These are phyloP conservation scores for Sphaerobolus stellatus DNA, from an alignment of 1,284 basidiomycete species.

Conservation along the genomic window DNA sequence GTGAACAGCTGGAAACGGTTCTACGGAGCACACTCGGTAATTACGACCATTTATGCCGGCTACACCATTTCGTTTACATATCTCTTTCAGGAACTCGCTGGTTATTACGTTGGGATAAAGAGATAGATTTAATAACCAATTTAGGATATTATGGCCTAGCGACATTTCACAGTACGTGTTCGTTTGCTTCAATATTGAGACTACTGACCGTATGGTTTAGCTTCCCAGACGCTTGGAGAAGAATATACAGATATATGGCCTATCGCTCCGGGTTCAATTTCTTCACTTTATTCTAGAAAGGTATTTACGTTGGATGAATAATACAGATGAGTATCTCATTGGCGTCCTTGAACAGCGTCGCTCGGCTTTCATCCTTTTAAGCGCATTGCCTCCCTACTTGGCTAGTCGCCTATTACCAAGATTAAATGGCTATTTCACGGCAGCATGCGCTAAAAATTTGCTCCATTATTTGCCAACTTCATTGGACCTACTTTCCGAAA, in stretches of 20 bases:
- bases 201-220: conserved; percentile 36
- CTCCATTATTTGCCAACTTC: conserved; percentile 46
- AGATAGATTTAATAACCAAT: conserved; percentile 72
- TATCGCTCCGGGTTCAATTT: conserved; percentile 31
- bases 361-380: conserved; percentile 61
- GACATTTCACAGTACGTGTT: conserved; percentile 69
- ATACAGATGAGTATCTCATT: too few species aligned
- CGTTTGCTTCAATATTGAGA: background rate
- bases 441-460: conserved; percentile 35
- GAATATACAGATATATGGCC: conserved; percentile 90
- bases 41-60: background rate
- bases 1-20: conserved; percentile 74
- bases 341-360: conserved; percentile 33
- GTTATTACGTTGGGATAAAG: conserved; percentile 79
- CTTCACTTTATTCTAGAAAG: conserved; percentile 41
- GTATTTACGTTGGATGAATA: background rate
- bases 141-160: conserved; percentile 76
- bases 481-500: conserved; percentile 60
- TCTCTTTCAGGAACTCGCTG: conserved; percentile 70
- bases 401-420: conserved; percentile 49
- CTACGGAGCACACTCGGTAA: conserved; percentile 76
- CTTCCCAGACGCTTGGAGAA: conserved; percentile 82
- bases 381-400: conserved; percentile 60
- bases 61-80: conserved; percentile 3
- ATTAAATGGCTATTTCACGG: conserved; percentile 24